Evolutionary conservation across 805 yeast genomes (phyloP), one percentile per base, ranked within the genome.

Genomic region (Candida piceae): DNA sequence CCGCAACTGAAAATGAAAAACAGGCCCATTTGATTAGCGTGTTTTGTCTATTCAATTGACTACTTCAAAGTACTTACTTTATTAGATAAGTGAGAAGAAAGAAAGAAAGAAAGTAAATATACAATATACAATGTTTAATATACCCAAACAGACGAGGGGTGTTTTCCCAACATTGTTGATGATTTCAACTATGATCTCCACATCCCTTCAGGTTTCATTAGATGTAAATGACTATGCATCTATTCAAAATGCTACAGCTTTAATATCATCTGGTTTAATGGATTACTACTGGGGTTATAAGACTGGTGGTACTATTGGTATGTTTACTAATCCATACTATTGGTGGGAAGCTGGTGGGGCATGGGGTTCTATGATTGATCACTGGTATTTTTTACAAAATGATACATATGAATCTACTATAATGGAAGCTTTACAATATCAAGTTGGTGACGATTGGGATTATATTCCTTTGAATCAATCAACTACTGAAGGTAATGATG

Each of bases 311-410:
- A 74, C 88, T 4, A 67, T 84, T 19, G 98, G 97, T 29, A 79
- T 84, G 88, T 89, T 93, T 59, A 67, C 80, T 10, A 65, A 70
- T 54, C 97, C 97, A 0, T 89, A 90, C 69, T 90, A 90, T 70
- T 90, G 97, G 98, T 84, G 94, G 94, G 84, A 83, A 62, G 88
- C 93, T 21, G 95, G 95, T 48, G 93, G 84, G 39, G 87, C 83
- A 1, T 70, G 72, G 66, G 82, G 81, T 8, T 66, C 74, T 23
- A 57, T 84, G 64, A 55, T 90, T 26, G 95, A 87, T 58, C 84
- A 79, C 54, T 73, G 84, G 67, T 77, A 63, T 49, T 73, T 76
- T 50, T 82, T 90, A 59, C 67, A 77, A 32, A 80, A 89, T 60
- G 72, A 70, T 44, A 74, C 88, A 1, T 83, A 70, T 50, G 77